Percentiles rank a stretch among this genome's conserved stretches.
These are phyloP conservation scores for Tolypocladium cylindrosporum DNA, from an alignment of 2,329 filamentous ascomycete genomes.

Conservation along the genomic window DNA sequence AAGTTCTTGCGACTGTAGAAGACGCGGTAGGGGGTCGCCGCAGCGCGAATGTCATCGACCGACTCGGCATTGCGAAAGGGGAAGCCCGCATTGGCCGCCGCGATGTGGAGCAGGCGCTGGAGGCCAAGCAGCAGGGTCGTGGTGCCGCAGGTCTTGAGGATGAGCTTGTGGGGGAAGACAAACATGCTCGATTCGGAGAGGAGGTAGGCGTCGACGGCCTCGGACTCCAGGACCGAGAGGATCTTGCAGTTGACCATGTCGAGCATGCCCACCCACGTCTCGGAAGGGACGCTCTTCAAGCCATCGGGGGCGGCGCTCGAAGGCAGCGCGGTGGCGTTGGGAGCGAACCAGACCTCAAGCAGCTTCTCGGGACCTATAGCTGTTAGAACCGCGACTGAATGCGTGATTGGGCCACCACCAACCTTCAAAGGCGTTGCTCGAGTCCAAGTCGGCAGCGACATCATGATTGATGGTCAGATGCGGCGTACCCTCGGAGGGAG, in stretches of 20 bases:
- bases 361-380: slow-evolving; percentile 80
- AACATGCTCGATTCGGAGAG: slow-evolving; percentile 99
- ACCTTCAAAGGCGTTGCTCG: slow-evolving; percentile 93
- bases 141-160: slow-evolving; percentile 96
- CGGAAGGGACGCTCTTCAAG: slow-evolving; percentile 73
- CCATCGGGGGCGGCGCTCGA: slow-evolving; percentile 61
- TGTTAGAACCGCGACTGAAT: slow-evolving; percentile 3
- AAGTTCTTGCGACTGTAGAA: slow-evolving; percentile 99
- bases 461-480: slow-evolving; percentile 95
- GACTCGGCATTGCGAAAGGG: slow-evolving; percentile 63
- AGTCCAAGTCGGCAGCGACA: slow-evolving; percentile 86
- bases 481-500: slow-evolving; percentile 72
- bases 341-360: slow-evolving; percentile 95
- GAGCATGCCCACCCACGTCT: slow-evolving; percentile 92
- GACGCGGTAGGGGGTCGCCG: slow-evolving; percentile 84
- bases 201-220: slow-evolving; percentile 91
- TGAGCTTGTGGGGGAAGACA: slow-evolving; percentile 98
- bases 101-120: slow-evolving; percentile 85
- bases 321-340: slow-evolving; percentile 64
- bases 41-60: slow-evolving; percentile 56
- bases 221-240: slow-evolving; percentile 84
- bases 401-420: not conserved
- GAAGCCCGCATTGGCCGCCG: slow-evolving; percentile 80
- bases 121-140: slow-evolving; percentile 87
- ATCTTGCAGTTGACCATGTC: slow-evolving; percentile 99